Evolutionary conservation across 192 early-diverging fungal species (phyloP).

Genomic region (Backusella tarrabulga): DNA sequence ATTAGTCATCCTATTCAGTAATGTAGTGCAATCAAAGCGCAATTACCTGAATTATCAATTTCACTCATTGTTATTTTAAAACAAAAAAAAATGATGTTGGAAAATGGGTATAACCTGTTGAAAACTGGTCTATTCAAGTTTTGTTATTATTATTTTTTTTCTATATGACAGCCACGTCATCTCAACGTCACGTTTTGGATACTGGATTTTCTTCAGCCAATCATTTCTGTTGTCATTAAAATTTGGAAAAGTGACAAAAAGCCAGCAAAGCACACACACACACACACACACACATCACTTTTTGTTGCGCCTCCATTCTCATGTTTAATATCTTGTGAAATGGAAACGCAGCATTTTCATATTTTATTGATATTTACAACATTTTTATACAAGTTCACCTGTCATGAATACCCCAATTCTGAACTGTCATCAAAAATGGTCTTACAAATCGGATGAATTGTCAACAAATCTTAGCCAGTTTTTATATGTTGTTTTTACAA

Average conservation of each 20-base stretch:
- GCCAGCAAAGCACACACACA: no score
- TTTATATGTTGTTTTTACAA: not conserved
- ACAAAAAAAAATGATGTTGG: not conserved
- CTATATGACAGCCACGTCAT: not conserved
- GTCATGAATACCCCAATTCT: no score
- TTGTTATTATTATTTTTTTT: not conserved
- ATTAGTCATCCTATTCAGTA: not conserved
- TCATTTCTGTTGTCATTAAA: no score
- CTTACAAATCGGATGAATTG: not conserved
- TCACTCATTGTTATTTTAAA: constrained; percentile 7
- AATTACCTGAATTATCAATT: constrained; percentile 14
- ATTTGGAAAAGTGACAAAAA: no score
- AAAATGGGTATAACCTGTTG: not conserved
- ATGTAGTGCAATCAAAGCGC: not conserved
- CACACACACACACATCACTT: not conserved
- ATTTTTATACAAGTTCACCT: no score
- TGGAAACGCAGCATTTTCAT: not conserved
- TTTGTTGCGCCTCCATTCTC: not conserved
- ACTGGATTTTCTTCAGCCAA: not conserved
- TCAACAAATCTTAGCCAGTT: constrained; percentile 5
- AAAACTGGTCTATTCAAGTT: not conserved
- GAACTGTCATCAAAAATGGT: not conserved
- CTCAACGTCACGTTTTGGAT: not conserved
- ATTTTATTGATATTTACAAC: not conserved
- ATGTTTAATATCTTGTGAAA: not conserved